Evolutionary conservation across 2,329 filamentous ascomycete species (phyloP).

Genomic region (Magnaporthiopsis poae): DNA sequence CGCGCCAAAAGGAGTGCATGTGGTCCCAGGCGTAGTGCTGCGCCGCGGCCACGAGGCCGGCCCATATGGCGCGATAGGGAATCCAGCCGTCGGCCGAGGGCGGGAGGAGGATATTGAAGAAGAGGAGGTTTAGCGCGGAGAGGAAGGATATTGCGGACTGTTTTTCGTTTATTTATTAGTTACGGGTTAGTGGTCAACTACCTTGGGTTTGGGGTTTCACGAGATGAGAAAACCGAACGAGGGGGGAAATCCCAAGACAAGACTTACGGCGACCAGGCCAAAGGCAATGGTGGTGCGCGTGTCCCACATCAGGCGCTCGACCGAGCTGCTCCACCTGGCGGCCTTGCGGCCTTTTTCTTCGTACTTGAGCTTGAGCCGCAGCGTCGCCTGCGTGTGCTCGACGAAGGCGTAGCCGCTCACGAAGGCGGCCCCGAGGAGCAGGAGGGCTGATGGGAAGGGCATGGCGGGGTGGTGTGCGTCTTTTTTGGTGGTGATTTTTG

Average conservation of each 20-base stretch:
- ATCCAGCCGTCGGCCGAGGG: conserved; percentile 8
- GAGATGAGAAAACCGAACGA: background rate
- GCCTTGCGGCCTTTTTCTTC: conserved; percentile 20
- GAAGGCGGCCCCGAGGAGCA: conserved; percentile 7
- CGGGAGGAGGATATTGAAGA: conserved; percentile 6
- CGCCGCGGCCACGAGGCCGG: conserved; percentile 13
- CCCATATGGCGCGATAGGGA: conserved; percentile 11
- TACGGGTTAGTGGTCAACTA: background rate
- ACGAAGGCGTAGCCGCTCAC: conserved; percentile 17
- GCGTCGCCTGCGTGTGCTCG: conserved; percentile 20
- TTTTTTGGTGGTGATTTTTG: too few species aligned
- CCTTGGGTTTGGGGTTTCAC: too few species aligned
- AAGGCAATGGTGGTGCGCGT: conserved; percentile 21
- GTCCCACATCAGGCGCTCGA: conserved; percentile 19
- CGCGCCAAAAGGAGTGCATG: conserved; percentile 21
- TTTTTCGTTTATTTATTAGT: background rate
- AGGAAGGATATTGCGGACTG: conserved; percentile 15
- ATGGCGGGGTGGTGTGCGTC: background rate
- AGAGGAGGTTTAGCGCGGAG: conserved; percentile 12
- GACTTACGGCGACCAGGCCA: conserved; percentile 18
- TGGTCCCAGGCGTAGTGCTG: conserved; percentile 15
- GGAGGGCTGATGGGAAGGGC: background rate
- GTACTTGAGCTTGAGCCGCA: conserved; percentile 16
- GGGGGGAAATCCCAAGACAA: background rate
- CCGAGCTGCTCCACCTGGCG: conserved; percentile 21